A percentile compares a stretch with the other conserved stretches of the same genome.
Conservation (phyloP, 1,139 yeast genomes). For the Candida freyschussii region DNA sequence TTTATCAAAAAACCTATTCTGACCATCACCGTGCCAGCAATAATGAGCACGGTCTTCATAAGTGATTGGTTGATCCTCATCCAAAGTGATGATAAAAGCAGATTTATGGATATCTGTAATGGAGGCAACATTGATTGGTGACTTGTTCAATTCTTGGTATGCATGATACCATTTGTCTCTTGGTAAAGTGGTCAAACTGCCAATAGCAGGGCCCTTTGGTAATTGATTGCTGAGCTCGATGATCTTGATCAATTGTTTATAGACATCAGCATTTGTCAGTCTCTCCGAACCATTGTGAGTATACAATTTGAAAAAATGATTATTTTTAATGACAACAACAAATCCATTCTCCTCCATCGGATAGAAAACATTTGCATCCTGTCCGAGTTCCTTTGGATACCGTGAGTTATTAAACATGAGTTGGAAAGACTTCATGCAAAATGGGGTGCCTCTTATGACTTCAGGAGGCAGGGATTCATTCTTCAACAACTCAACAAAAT, state of each 20-base stretch:
- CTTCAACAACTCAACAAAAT: slow-evolving; percentile 53
- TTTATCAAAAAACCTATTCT: slow-evolving; percentile 88
- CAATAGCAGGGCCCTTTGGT: slow-evolving; percentile 52
- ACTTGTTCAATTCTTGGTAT: slow-evolving; percentile 53
- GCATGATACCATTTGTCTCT: slow-evolving; percentile 76
- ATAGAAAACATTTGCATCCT: slow-evolving; percentile 48
- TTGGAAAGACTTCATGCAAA: slow-evolving; percentile 90
- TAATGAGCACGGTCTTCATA: slow-evolving; percentile 81
- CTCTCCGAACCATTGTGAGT: slow-evolving; percentile 54
- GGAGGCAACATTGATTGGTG: slow-evolving; percentile 52
- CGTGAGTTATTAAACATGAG: slow-evolving; percentile 90
- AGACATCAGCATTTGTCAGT: slow-evolving; percentile 58
- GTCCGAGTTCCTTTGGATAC: slow-evolving; percentile 60
- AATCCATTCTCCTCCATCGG: slow-evolving; percentile 52
- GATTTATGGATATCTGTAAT: slow-evolving; percentile 70
- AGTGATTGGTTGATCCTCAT: slow-evolving; percentile 67
- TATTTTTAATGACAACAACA: slow-evolving; percentile 68
- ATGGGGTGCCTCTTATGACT: slow-evolving; percentile 72
- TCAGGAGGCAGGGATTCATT: slow-evolving; percentile 67
- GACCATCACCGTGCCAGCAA: slow-evolving; percentile 94
- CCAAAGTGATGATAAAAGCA: slow-evolving; percentile 78
- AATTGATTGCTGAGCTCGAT: slow-evolving; percentile 35
- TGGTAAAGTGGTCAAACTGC: slow-evolving; percentile 78
- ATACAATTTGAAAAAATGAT: slow-evolving; percentile 76
- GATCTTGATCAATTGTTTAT: slow-evolving; percentile 58